Base-by-base conservation (phyloP, 2,329 filamentous ascomycete genomes). In the Stachybotrys chlorohalonatus region DNA sequence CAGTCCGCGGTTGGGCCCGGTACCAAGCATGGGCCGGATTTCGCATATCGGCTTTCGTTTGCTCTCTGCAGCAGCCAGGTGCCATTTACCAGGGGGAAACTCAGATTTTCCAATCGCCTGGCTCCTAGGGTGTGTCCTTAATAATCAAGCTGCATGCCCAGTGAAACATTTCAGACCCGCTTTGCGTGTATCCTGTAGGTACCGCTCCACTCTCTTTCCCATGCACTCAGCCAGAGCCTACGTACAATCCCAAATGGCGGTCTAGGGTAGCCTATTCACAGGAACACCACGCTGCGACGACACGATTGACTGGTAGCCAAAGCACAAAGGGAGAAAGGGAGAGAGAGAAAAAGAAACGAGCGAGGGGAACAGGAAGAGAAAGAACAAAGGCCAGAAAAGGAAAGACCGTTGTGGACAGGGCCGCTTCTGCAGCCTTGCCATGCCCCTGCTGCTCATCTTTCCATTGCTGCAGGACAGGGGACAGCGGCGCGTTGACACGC, bases 351-450 rank as follows among this genome's bases (percentile, higher is more conserved):
- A 24, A 24, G 24, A 24, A 24, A 24, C 24, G 24, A 24, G 24
- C 24, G 24, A 24, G 24, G 24, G 24, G 24, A 4, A 24, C 24
- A 24, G 4, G 24, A 24, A 24, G 24, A 24, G 24, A 24, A 24
- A 24, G 24, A 24, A 24, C 24, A 24, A 4, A 24, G 24, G 24
- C 24, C 24, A 24, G 24, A 24, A 24, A 24, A 24, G 24, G 24
- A 24, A 24, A 24, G 24, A 24, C 24, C 55, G 52, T 53, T 58
- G 55, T 54, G 57, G 24, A 56, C 59, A 59, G 57, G 9, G 46
- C 48, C 53, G 32, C 53, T 52, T 58, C 62, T 63, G 56, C 62
- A 64, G 62, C 62, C 62, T 64, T 64, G 62, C 55, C 53, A 55
- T 55, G 57, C 56, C 57, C 59, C 52, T 54, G 54, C 53, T 55